These are phyloP conservation scores for Penicillium pancosmium DNA, from an alignment of 495 filamentous ascomycete species.

Conservation along the genomic window DNA sequence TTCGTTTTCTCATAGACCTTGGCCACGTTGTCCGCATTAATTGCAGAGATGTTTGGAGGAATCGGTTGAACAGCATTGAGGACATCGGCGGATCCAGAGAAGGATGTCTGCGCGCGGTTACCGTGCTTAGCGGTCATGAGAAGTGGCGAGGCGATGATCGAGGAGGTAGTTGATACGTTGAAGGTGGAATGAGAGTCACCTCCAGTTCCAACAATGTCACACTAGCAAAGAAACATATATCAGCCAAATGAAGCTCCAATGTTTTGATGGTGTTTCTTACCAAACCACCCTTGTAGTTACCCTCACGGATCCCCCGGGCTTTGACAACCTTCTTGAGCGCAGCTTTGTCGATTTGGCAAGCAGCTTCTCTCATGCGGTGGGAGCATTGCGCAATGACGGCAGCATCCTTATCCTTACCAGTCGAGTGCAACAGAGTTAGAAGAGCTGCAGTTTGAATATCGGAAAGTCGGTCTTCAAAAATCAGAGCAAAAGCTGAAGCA, in stretches of 20 bases:
- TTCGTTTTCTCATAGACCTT: slow-evolving; percentile 74
- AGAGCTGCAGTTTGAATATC: slow-evolving; percentile 82
- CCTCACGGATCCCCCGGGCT: slow-evolving; percentile 59
- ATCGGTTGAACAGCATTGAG: slow-evolving; percentile 69
- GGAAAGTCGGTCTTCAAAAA: slow-evolving; percentile 84
- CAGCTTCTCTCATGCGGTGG: slow-evolving; percentile 67
- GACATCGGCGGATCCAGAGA: slow-evolving; percentile 93
- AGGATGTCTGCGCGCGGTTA: slow-evolving; percentile 92
- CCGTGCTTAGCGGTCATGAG: slow-evolving; percentile 92
- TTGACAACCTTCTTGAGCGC: slow-evolving; percentile 61
- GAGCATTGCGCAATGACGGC: slow-evolving; percentile 81
- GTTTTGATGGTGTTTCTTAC: slow-evolving; percentile 39
- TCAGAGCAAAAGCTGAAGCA: slow-evolving; percentile 80
- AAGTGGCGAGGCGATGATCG: slow-evolving; percentile 83
- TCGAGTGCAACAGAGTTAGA: slow-evolving; percentile 86
- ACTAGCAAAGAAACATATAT: slow-evolving; percentile 48
- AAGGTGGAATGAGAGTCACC: slow-evolving; percentile 96
- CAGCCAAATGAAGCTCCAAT: slow-evolving; percentile 3
- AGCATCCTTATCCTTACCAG: slow-evolving; percentile 72
- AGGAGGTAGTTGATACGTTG: slow-evolving; percentile 94
- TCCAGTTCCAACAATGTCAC: slow-evolving; percentile 97
- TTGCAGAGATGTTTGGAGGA: slow-evolving; percentile 70
- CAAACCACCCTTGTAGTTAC: slow-evolving; percentile 70
- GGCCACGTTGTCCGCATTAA: slow-evolving; percentile 69
- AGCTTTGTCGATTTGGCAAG: slow-evolving; percentile 63